A percentile compares a stretch with the other conserved stretches of the same genome.
Evolutionary conservation across 2,329 filamentous ascomycete genomes (phyloP).

Genomic region (Sclerotinia borealis): DNA sequence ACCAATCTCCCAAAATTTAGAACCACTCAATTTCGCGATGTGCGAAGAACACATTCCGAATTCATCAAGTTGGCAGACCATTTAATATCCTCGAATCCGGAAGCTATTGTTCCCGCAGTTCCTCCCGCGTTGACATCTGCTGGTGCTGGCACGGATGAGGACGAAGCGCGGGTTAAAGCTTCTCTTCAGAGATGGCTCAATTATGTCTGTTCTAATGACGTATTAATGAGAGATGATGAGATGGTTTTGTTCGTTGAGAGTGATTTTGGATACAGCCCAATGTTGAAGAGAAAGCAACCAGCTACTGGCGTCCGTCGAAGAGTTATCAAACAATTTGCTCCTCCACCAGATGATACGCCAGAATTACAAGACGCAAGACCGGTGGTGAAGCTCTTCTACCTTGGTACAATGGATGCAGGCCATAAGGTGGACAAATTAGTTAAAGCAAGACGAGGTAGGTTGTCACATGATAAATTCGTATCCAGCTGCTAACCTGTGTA

Average conservation of each 20-base stretch:
- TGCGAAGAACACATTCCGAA: constrained; percentile 89
- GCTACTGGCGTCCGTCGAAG: constrained; percentile 93
- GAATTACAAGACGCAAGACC: constrained; percentile 87
- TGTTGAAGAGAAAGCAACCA: constrained; percentile 92
- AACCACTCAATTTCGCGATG: constrained; percentile 96
- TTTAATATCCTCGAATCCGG: constrained; percentile 94
- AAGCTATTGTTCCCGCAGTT: constrained; percentile 88
- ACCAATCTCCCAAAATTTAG: constrained; percentile 98
- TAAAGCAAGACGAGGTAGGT: constrained; percentile 78
- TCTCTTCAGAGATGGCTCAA: constrained; percentile 94
- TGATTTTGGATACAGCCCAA: constrained; percentile 95
- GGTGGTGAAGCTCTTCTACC: constrained; percentile 89
- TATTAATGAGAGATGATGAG: constrained; percentile 91
- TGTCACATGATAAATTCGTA: constrained; percentile 11
- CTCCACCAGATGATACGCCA: constrained; percentile 92
- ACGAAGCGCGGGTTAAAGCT: constrained; percentile 82
- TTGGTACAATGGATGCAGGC: constrained; percentile 92
- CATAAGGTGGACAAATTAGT: constrained; percentile 95
- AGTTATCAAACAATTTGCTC: constrained; percentile 96
- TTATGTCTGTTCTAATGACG: constrained; percentile 83
- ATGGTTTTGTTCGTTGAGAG: constrained; percentile 98
- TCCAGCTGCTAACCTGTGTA: constrained; percentile 30
- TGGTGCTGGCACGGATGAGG: constrained; percentile 91
- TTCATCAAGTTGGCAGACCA: constrained; percentile 96
- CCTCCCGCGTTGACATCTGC: constrained; percentile 92